Conservation (phyloP, 805 yeast species). For the Yarrowia deformans region DNA sequence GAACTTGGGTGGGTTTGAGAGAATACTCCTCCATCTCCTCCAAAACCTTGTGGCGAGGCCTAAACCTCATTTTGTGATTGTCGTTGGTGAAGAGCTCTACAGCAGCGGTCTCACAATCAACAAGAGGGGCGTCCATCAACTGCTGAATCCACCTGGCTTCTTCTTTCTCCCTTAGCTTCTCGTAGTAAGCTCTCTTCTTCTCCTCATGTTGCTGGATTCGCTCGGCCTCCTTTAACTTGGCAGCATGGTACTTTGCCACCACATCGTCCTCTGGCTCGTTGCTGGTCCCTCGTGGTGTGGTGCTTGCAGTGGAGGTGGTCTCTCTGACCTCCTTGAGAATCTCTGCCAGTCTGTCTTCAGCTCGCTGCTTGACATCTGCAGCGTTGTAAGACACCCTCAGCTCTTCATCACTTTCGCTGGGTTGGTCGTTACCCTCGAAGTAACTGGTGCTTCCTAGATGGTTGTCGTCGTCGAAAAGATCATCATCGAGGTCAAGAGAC, state of each 20-base stretch:
- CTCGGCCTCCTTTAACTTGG: constrained; percentile 13
- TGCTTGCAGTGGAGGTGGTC: not conserved
- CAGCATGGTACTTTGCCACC: constrained; percentile 2
- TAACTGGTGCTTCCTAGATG: not conserved
- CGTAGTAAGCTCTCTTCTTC: not conserved
- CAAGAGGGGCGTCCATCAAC: constrained; percentile 9
- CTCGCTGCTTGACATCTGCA: not conserved
- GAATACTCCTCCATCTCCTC: not conserved
- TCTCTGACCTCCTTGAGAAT: constrained; percentile 11
- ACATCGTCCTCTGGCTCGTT: constrained; percentile 22
- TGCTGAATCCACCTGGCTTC: not conserved
- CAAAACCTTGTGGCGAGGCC: constrained; percentile 6
- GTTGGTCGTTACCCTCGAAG: not conserved
- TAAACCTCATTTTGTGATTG: not conserved
- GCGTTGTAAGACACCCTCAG: not conserved
- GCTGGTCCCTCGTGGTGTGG: constrained; percentile 1
- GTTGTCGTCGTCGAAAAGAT: not conserved
- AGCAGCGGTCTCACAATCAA: constrained; percentile 1
- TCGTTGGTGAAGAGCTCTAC: not conserved
- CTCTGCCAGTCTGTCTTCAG: not conserved
- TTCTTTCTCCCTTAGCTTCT: not conserved
- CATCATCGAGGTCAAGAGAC: not conserved
- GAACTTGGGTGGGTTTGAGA: not conserved
- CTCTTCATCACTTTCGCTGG: constrained; percentile 12
- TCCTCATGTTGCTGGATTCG: not conserved